Evolutionary conservation across 2,329 filamentous ascomycete genomes (phyloP), one percentile per base, ranked within the genome.

Genomic region (Aureobasidium mangrovei): DNA sequence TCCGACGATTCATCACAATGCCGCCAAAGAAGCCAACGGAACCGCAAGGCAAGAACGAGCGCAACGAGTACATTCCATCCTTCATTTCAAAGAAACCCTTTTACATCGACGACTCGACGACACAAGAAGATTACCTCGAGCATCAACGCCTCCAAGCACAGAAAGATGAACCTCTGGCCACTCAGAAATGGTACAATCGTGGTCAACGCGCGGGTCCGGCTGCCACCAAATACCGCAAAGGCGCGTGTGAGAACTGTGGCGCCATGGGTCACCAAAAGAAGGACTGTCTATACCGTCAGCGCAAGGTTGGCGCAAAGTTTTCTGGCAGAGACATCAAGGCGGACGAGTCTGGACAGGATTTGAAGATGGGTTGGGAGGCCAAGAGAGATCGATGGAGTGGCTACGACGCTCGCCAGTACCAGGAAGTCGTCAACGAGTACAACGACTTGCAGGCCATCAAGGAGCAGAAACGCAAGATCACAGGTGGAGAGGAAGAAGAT

Each of bases 71-170:
- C 77, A 98, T 98, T 65, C 93, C 93, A 4, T 84, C 88, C 53
- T 98, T 96, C 78, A 98, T 98, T 74, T 91, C 90, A 63, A 96
- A 95, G 70, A 91, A 94, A 62, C 93, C 93, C 4, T 98, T 98
- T 73, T 98, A 97, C 71, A 84, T 94, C 64, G 83, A 87, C 63
- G 88, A 90, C 66, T 84, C 85, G 60, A 82, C 85, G 39, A 79
- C 86, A 58, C 80, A 81, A 62, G 81, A 80, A 67, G 91, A 97
- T 65, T 98, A 97, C 69, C 87, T 98, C 60, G 89, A 95, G 72
- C 93, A 98, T 81, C 93, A 98, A 67, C 88, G 91, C 69, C 77
- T 91, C 28, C 84, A 90, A 56, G 84, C 86, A 61, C 72, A 77
- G 52, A 81, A 84, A 44, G 80, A 84, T 54, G 67, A 70, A 63